These are phyloP conservation scores for Coemansia umbellata DNA, from an alignment of 192 early-diverging fungal species.

Conservation along the genomic window DNA sequence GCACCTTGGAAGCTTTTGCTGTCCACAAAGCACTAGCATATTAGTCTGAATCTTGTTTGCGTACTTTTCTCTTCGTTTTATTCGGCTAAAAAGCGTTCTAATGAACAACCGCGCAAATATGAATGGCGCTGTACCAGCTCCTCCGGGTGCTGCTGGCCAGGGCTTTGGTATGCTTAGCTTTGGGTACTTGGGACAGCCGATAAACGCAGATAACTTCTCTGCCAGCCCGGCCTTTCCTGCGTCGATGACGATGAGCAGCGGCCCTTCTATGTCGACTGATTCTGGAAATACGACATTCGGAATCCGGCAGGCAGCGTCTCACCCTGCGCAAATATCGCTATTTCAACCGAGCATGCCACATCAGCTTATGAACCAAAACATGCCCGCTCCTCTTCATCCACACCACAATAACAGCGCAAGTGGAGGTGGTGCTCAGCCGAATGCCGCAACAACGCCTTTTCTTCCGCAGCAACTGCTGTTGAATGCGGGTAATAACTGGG, in stretches of 20 bases:
- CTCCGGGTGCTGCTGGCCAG: background rate
- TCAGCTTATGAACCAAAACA: background rate
- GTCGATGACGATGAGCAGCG: background rate
- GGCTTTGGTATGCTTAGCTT: conserved; percentile 32
- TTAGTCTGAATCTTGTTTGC: no score
- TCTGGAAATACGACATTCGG: no score
- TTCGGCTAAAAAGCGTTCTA: no score
- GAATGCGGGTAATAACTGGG: background rate
- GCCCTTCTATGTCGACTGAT: no score
- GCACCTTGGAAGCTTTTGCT: no score
- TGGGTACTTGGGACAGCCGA: conserved; percentile 28
- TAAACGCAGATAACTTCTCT: background rate
- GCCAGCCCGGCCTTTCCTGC: background rate
- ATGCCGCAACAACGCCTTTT: background rate
- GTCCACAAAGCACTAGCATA: no score
- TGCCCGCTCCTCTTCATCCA: no score
- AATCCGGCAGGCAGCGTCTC: no score
- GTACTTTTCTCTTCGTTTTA: no score
- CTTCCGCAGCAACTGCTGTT: background rate
- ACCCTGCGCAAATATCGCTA: background rate
- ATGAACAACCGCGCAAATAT: conserved; percentile 11
- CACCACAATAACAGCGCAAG: background rate
- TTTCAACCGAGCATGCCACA: background rate
- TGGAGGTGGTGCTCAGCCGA: background rate
- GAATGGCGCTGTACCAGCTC: conserved; percentile 1